Conservation (phyloP, 495 filamentous ascomycete genomes). For the Penicillium psychrofluorescens region DNA sequence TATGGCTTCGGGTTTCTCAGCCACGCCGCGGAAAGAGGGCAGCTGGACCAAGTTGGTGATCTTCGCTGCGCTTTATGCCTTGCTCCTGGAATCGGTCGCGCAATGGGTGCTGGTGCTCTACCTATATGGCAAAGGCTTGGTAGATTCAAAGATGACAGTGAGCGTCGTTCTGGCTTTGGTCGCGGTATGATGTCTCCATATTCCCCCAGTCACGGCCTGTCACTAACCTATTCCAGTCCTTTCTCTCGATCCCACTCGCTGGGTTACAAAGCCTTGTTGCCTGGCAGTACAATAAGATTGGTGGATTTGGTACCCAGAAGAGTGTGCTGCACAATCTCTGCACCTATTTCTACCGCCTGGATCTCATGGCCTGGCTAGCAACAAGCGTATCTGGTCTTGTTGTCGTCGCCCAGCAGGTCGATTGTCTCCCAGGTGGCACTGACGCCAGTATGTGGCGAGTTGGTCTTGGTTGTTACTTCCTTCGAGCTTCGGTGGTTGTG, state of each 20-base stretch:
- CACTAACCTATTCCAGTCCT: constrained; percentile 22
- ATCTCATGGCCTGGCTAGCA: constrained; percentile 33
- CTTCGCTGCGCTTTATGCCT: constrained; percentile 32
- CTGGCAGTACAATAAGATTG: constrained; percentile 37
- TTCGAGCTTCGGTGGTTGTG: constrained; percentile 29
- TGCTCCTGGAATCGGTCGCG: constrained; percentile 32
- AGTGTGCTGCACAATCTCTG: constrained; percentile 28
- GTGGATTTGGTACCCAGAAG: constrained; percentile 29
- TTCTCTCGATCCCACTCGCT: constrained; percentile 31
- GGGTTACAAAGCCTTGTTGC: constrained; percentile 37
- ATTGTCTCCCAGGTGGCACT: constrained; percentile 25
- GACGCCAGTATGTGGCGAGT: constrained; percentile 29
- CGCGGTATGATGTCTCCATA: constrained; percentile 20
- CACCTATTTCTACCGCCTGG: constrained; percentile 31
- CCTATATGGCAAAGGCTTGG: constrained; percentile 28
- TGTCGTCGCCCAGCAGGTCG: constrained; percentile 31
- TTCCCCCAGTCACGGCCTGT: background rate
- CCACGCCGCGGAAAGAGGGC: constrained; percentile 20
- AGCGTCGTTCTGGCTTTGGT: constrained; percentile 32
- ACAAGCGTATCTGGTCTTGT: constrained; percentile 36
- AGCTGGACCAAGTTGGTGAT: constrained; percentile 36
- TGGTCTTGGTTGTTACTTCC: constrained; percentile 35
- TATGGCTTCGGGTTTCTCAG: constrained; percentile 21
- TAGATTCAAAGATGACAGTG: constrained; percentile 37
- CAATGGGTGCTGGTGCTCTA: constrained; percentile 32